Evolutionary conservation across 768 basidiomycete species (phyloP).

Genomic region (Auriscalpium microsporum): DNA sequence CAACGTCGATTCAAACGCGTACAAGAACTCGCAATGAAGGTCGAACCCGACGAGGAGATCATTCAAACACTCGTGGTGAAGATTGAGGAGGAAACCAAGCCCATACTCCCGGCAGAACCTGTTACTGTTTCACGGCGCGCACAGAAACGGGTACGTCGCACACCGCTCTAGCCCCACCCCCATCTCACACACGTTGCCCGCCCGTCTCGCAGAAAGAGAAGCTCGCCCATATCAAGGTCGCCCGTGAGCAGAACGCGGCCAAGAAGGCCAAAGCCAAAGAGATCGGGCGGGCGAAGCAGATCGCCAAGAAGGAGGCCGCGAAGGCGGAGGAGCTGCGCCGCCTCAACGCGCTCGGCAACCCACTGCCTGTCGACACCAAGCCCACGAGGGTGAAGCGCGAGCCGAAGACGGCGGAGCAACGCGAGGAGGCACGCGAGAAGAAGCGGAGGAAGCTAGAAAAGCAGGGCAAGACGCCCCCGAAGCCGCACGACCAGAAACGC

Average conservation of each 20-base stretch:
- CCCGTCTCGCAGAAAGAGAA: conserved; percentile 35
- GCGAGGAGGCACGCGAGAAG: too few relatives aligned
- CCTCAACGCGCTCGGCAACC: too few relatives aligned
- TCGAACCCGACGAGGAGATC: conserved; percentile 38
- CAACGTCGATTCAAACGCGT: conserved; percentile 50
- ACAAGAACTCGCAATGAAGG: conserved; percentile 29
- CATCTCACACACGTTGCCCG: neutral
- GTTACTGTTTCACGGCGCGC: conserved; percentile 45
- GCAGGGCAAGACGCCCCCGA: too few relatives aligned
- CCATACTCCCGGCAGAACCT: conserved; percentile 1
- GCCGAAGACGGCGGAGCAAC: too few relatives aligned
- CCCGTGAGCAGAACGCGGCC: conserved; percentile 32
- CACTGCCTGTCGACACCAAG: too few relatives aligned
- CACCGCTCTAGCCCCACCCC: too few relatives aligned
- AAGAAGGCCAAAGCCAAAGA: conserved; percentile 37
- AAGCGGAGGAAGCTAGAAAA: too few relatives aligned
- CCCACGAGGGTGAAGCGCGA: too few relatives aligned
- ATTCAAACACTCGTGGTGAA: conserved; percentile 30
- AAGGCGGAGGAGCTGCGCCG: neutral
- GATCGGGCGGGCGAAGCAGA: conserved; percentile 19
- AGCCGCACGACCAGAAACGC: neutral
- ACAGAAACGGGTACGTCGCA: conserved; percentile 49
- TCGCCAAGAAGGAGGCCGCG: neutral
- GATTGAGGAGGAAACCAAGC: neutral
- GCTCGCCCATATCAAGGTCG: conserved; percentile 34